Conservation (phyloP, 1,139 yeast species). For the Torulaspora pretoriensis region DNA sequence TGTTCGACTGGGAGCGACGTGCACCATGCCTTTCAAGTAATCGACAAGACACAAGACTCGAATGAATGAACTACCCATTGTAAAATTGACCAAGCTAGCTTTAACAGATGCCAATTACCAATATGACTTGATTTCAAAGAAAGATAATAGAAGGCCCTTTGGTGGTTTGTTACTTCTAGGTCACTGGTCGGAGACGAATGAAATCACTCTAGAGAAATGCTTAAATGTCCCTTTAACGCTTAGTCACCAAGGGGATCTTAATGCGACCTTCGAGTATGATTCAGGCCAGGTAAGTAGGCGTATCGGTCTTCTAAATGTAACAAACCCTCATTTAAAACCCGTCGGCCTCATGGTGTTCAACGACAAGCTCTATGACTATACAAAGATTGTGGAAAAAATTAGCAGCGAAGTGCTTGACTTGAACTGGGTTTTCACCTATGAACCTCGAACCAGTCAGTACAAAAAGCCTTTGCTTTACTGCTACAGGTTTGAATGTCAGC, state of each 20-base stretch:
- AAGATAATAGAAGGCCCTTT: slow-evolving; percentile 9
- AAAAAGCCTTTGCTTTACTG: slow-evolving; percentile 4
- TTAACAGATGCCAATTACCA: slow-evolving; percentile 20
- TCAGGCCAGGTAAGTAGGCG: slow-evolving; percentile 11
- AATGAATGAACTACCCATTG: not conserved
- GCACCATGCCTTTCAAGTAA: too few relatives aligned
- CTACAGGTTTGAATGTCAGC: not conserved
- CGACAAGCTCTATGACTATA: slow-evolving; percentile 13
- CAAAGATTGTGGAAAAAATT: slow-evolving; percentile 8
- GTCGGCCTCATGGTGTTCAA: slow-evolving; percentile 17
- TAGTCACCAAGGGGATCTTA: not conserved
- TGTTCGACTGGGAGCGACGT: too few relatives aligned
- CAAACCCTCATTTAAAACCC: slow-evolving; percentile 10
- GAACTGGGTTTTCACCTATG: slow-evolving; percentile 12
- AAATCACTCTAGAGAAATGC: slow-evolving; percentile 5
- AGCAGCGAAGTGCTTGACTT: not conserved
- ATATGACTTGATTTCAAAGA: slow-evolving; percentile 14
- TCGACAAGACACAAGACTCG: too few relatives aligned
- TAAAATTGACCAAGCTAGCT: slow-evolving; percentile 5
- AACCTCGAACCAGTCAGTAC: slow-evolving; percentile 11
- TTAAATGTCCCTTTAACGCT: slow-evolving; percentile 10
- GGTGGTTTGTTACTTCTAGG: slow-evolving; percentile 22
- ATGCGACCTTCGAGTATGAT: slow-evolving; percentile 12
- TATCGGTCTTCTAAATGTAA: slow-evolving; percentile 11
- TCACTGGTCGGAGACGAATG: not conserved